Percentiles rank a stretch among this genome's conserved stretches.
phyloP scores from a whole-genome alignment of 2,329 filamentous ascomycete genomes.

The Sarocladium strictum region DNA sequence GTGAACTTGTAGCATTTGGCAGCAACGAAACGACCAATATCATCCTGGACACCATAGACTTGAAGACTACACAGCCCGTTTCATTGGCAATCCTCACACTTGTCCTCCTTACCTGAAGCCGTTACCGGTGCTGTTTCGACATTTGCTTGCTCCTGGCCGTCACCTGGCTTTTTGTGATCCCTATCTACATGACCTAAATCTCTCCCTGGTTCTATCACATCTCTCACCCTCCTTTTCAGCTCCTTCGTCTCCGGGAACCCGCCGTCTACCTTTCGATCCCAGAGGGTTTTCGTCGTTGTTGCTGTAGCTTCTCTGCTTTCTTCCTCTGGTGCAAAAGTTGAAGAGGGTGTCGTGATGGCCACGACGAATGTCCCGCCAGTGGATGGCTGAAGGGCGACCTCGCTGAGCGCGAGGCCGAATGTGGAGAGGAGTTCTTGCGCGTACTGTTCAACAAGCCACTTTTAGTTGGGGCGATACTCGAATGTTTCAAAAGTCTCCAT shows the following conservation, averaged over 20 bases:
- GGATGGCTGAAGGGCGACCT: conserved; percentile 78
- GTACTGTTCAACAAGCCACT: conserved; percentile 59
- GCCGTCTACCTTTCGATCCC: conserved; percentile 82
- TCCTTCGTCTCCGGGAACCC: conserved; percentile 95
- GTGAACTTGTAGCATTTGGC: too few relatives aligned
- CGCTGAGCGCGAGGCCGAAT: conserved; percentile 76
- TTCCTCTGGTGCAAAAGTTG: neutral
- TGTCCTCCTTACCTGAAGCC: conserved; percentile 5
- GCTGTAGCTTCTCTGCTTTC: conserved; percentile 10
- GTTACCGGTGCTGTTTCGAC: conserved; percentile 4
- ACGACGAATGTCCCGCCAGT: conserved; percentile 83
- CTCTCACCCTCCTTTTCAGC: conserved; percentile 76
- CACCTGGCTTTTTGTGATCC: conserved; percentile 23
- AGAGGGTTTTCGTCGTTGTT: conserved; percentile 55
- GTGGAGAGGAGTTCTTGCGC: conserved; percentile 94
- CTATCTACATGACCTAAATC: conserved; percentile 79
- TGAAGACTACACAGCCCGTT: neutral
- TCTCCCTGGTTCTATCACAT: conserved; percentile 71
- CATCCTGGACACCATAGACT: neutral
- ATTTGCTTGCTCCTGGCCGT: neutral
- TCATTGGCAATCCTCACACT: conserved; percentile 10
- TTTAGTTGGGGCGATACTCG: too few relatives aligned
- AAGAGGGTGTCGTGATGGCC: conserved; percentile 40
- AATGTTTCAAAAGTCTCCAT: too few relatives aligned
- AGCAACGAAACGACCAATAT: neutral